These are phyloP conservation scores for Pichia nanzhaoensis DNA, from an alignment of 805 yeast genomes.

Conservation along the genomic window DNA sequence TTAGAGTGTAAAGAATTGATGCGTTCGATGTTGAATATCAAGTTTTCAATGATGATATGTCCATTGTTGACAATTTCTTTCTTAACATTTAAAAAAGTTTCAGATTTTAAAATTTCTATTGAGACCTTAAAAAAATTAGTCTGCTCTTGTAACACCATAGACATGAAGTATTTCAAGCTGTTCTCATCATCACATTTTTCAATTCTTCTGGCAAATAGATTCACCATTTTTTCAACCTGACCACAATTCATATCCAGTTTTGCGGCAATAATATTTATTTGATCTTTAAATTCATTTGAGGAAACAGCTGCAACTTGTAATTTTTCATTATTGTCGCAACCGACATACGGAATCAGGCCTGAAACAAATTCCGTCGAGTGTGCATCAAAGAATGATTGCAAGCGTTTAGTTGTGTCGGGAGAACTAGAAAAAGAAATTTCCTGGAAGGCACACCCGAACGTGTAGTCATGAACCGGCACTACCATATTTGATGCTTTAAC, in stretches of 20 bases:
- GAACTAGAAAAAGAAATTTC: too few relatives aligned
- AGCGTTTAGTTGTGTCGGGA: too few relatives aligned
- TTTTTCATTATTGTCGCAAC: not conserved
- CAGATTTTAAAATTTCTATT: not conserved
- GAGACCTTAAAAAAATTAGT: not conserved
- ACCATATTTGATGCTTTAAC: too few relatives aligned
- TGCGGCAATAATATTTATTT: conserved; percentile 1
- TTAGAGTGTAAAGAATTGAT: conserved; percentile 10
- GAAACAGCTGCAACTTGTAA: not conserved
- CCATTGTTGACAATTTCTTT: conserved; percentile 27
- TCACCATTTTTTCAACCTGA: not conserved
- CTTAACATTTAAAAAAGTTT: conserved; percentile 11
- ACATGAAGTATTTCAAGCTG: not conserved
- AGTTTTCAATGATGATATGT: conserved; percentile 27
- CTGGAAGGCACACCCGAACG: too few relatives aligned
- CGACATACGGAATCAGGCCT: not conserved
- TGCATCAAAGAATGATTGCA: too few relatives aligned
- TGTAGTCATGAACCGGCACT: too few relatives aligned
- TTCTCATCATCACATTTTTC: not conserved
- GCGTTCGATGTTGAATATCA: conserved; percentile 18
- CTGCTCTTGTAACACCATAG: conserved; percentile 6
- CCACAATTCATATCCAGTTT: conserved; percentile 1
- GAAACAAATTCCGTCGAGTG: not conserved
- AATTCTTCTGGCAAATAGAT: not conserved
- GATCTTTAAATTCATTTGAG: not conserved